Evolutionary conservation across 495 filamentous ascomycete genomes (phyloP), one percentile per base, ranked within the genome.

Genomic region (Aspergillus sclerotiicarbonarius): DNA sequence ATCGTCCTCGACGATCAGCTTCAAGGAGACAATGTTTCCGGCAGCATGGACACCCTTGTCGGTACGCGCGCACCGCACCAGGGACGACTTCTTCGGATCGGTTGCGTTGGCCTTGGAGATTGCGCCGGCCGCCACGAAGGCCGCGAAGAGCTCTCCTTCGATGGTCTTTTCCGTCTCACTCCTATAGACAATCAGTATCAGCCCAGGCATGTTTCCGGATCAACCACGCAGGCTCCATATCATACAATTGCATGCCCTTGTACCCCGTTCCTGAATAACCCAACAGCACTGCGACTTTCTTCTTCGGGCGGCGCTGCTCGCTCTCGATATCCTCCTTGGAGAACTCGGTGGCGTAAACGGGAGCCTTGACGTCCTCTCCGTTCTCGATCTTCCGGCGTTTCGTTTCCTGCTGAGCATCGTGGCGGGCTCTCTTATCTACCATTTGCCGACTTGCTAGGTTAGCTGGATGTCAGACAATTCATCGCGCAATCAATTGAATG

Each of bases 1-100:
- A 3, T 83, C 77, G 61, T 98, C 95, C 69, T 97, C 92, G 37
- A 96, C 84, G 64, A 98, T 98, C 55, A 98, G 79, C 73, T 98
- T 98, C 57, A 98, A 76, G 6, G 91, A 96, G 35, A 98, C 88
- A 50, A 98, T 86, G 70, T 98, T 98, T 9, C 95, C 94, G 2
- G 94, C 95, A 2, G 94, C 94, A 69, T 98, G 95, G 3, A 98
- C 94, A 54, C 95, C 95, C 77, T 97, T 98, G 74, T 98, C 94
- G 5, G 94, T 98, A 37, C 94, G 82, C 10, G 94, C 94, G 70
- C 94, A 98, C 41, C 94, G 88, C 20, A 95, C 89, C 50, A 98
- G 82, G 15, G 90, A 90, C 7, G 93, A 96, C 72, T 98, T 98
- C 70, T 93, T 96, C 1, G 94, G 94, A 67, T 98, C 94, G 53